Evolutionary conservation across 257 asterid species (phyloP).

Genomic region (Marsdenia floribunda): DNA sequence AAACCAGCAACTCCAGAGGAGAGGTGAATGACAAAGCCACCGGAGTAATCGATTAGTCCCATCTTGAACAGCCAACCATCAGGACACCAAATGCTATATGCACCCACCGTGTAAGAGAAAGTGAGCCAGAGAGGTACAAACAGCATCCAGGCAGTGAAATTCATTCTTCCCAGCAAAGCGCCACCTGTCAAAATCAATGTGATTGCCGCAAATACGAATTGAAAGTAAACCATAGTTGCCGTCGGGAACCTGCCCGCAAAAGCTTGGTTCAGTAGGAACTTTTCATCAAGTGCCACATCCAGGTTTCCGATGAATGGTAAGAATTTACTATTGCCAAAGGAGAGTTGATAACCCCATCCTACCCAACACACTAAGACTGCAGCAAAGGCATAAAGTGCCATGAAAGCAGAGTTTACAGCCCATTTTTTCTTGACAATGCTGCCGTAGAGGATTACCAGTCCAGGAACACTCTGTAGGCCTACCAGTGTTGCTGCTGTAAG

Average conservation of each 20-base stretch:
- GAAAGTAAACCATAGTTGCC: slow-evolving; percentile 72
- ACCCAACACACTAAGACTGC: slow-evolving; percentile 79
- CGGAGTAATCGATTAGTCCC: slow-evolving; percentile 77
- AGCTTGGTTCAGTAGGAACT: slow-evolving; percentile 30
- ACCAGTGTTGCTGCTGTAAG: slow-evolving; percentile 67
- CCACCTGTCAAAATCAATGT: slow-evolving; percentile 67
- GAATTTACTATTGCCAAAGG: slow-evolving; percentile 41
- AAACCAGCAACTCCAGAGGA: slow-evolving; percentile 84
- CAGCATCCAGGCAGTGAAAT: slow-evolving; percentile 71
- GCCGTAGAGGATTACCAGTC: slow-evolving; percentile 66
- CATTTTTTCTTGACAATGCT: slow-evolving; percentile 84
- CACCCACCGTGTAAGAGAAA: slow-evolving; percentile 61
- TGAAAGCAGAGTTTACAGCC: slow-evolving; percentile 81
- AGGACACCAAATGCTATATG: slow-evolving; percentile 70
- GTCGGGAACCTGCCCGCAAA: slow-evolving; percentile 44
- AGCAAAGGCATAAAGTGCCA: slow-evolving; percentile 80
- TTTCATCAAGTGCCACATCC: slow-evolving; percentile 45
- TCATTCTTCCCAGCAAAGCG: slow-evolving; percentile 76
- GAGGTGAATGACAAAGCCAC: slow-evolving; percentile 70
- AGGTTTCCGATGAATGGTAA: slow-evolving; percentile 50
- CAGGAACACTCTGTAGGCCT: slow-evolving; percentile 70
- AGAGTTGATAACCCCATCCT: slow-evolving; percentile 67
- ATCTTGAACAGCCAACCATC: slow-evolving; percentile 47
- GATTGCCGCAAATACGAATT: slow-evolving; percentile 79
- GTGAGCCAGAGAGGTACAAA: slow-evolving; percentile 82